Conservation (phyloP, 2,329 filamentous ascomycete genomes). For the Chaetomium strumarium region DNA sequence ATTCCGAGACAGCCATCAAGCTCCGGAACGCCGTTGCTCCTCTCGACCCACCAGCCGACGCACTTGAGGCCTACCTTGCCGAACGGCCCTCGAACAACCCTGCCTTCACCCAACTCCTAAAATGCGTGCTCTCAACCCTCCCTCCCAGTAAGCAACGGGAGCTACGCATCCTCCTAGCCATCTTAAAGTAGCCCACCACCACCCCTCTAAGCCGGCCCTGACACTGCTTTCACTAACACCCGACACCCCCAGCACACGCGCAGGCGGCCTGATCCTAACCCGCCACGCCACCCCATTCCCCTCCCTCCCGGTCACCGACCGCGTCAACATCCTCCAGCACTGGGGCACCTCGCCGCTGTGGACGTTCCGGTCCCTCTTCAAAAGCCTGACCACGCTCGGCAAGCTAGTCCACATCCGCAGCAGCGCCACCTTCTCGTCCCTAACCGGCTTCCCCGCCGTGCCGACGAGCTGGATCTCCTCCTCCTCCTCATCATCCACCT, state of each 20-base stretch:
- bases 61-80: conserved; percentile 21
- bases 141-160: conserved; percentile 15
- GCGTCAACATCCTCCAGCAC: conserved; percentile 55
- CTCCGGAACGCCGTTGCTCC: conserved; percentile 14
- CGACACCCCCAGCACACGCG: conserved; percentile 44
- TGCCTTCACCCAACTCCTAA: conserved; percentile 20
- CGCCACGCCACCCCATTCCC: conserved; percentile 59
- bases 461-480: conserved; percentile 47
- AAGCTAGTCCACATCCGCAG: conserved; percentile 51
- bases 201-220: not conserved
- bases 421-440: conserved; percentile 46
- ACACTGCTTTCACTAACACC: not conserved
- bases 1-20: conserved; percentile 13
- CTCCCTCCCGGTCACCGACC: conserved; percentile 52
- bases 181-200: conserved; percentile 14
- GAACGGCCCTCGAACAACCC: conserved; percentile 21
- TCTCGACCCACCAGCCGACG: conserved; percentile 5
- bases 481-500: conserved; percentile 45
- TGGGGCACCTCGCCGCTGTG: conserved; percentile 57
- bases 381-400: conserved; percentile 48
- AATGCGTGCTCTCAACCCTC: conserved; percentile 17
- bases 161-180: conserved; percentile 15
- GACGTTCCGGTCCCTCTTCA: conserved; percentile 49
- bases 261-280: conserved; percentile 60
- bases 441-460: conserved; percentile 53